Conservation (phyloP, 306 rosid genomes). For the Malus fusca region DNA sequence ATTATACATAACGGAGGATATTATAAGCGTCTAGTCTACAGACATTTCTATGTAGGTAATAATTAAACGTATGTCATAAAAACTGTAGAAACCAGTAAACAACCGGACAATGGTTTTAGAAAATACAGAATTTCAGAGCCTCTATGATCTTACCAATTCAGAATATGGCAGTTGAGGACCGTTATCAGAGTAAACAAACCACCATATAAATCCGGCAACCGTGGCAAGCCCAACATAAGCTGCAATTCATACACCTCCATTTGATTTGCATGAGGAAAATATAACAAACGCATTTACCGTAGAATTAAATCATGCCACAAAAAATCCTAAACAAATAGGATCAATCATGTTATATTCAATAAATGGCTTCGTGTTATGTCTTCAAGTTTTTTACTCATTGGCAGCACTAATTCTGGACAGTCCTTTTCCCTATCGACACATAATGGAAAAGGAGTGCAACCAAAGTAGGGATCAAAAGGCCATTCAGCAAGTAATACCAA, state of each 20-base stretch:
- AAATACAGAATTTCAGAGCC: neutral
- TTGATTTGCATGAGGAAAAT: neutral
- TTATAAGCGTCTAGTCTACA: neutral
- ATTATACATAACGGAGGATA: neutral
- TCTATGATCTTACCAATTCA: slow-evolving; percentile 65
- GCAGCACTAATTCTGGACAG: neutral
- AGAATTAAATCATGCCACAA: neutral
- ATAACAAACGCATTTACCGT: neutral
- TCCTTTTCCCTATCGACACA: neutral
- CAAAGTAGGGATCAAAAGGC: neutral
- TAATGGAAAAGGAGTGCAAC: neutral
- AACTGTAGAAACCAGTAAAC: neutral
- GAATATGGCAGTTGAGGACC: slow-evolving; percentile 83
- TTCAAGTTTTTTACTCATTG: neutral
- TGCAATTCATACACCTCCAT: slow-evolving; percentile 26
- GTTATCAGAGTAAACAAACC: slow-evolving; percentile 82
- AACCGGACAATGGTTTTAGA: neutral
- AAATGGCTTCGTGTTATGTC: neutral
- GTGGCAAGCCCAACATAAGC: slow-evolving; percentile 98
- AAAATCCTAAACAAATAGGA: neutral
- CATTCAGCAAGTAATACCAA: neutral
- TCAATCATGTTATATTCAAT: neutral
- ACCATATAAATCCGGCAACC: slow-evolving; percentile 93
- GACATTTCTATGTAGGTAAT: neutral
- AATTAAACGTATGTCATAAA: neutral